Conservation (phyloP, 495 filamentous ascomycete genomes). For the Penicillium verhagenii region DNA sequence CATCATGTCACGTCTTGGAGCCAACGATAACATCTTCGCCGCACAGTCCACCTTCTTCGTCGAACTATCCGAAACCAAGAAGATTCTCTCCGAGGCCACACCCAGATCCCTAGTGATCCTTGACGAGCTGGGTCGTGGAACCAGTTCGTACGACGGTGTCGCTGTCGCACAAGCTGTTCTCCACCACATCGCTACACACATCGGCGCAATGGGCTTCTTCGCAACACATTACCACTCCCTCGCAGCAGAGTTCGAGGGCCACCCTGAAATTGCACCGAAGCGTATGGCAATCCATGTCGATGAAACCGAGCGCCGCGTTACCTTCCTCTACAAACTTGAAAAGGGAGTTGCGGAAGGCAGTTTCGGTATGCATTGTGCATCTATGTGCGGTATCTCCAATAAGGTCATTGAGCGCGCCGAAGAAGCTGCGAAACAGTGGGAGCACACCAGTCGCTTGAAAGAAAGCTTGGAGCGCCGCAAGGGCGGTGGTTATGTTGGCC, state of each 20-base stretch:
- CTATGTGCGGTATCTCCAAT: conserved; percentile 91
- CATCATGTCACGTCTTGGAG: conserved; percentile 98
- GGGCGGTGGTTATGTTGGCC: conserved; percentile 71
- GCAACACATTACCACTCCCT: conserved; percentile 97
- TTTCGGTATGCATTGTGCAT: conserved; percentile 98
- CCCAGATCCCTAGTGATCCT: conserved; percentile 95
- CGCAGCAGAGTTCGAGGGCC: conserved; percentile 80
- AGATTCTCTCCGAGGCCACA: conserved; percentile 94
- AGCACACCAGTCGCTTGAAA: conserved; percentile 86
- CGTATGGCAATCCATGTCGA: conserved; percentile 96
- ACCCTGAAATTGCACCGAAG: conserved; percentile 81
- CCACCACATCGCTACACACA: conserved; percentile 89
- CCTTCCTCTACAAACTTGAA: conserved; percentile 95
- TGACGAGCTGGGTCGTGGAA: conserved; percentile 94
- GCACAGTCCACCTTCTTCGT: conserved; percentile 99
- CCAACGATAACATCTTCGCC: conserved; percentile 98
- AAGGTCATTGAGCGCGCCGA: conserved; percentile 86
- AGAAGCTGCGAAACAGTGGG: conserved; percentile 88
- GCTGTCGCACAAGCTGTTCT: conserved; percentile 96
- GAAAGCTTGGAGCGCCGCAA: conserved; percentile 82
- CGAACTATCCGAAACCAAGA: conserved; percentile 95
- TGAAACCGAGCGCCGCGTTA: conserved; percentile 75
- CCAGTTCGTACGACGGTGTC: conserved; percentile 90
- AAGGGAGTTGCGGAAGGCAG: conserved; percentile 94
- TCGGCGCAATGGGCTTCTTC: conserved; percentile 95